Percentiles rank a stretch among this genome's conserved stretches.
These are phyloP conservation scores for Hanseniaspora nectarophila DNA, from an alignment of 805 yeast species.

Conservation along the genomic window DNA sequence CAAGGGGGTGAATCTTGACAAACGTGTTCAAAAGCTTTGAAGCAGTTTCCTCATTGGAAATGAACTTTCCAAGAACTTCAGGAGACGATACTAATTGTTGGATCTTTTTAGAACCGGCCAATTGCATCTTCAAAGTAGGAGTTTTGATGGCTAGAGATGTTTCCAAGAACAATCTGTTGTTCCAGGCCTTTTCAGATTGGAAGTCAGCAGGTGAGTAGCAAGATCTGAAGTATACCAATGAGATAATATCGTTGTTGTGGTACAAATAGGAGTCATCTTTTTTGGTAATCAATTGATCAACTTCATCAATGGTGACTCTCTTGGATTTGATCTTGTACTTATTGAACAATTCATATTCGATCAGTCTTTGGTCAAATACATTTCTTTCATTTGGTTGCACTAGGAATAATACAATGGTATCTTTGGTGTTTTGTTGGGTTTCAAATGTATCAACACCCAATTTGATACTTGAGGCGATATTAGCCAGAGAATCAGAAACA, in stretches of 20 bases:
- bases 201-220: slow-evolving; percentile 84
- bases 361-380: slow-evolving; percentile 77
- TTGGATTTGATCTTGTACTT: slow-evolving; percentile 47
- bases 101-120: slow-evolving; percentile 85
- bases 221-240: slow-evolving; percentile 80
- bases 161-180: slow-evolving; percentile 60
- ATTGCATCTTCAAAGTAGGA: slow-evolving; percentile 78
- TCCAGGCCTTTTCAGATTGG: slow-evolving; percentile 57
- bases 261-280: slow-evolving; percentile 38
- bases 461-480: slow-evolving; percentile 58
- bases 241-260: slow-evolving; percentile 43
- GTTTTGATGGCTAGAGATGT: slow-evolving; percentile 73
- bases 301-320: slow-evolving; percentile 57
- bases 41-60: slow-evolving; percentile 28
- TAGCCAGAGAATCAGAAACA: slow-evolving; percentile 48
- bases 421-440: slow-evolving; percentile 20
- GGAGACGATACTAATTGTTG: slow-evolving; percentile 74
- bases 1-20: slow-evolving; percentile 80
- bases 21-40: slow-evolving; percentile 41
- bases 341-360: slow-evolving; percentile 59
- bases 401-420: slow-evolving; percentile 56
- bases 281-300: slow-evolving; percentile 34
- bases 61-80: slow-evolving; percentile 36
- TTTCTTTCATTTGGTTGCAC: slow-evolving; percentile 81
- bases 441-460: slow-evolving; percentile 50